Conservation (phyloP, 495 filamentous ascomycete genomes). For the Lasiosphaeria miniovina region DNA sequence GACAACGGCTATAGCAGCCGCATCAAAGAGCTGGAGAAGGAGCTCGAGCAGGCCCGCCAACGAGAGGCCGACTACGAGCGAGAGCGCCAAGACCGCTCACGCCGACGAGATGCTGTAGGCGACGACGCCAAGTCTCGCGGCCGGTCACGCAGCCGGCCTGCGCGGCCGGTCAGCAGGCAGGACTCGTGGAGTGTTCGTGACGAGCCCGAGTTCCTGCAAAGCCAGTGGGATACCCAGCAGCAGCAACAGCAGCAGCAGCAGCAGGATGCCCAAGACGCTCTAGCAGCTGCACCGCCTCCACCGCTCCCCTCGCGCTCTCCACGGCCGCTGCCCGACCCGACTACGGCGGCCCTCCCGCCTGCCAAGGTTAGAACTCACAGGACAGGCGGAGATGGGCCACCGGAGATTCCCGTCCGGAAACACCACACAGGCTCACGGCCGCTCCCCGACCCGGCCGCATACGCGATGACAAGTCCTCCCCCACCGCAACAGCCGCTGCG, state of each 20-base stretch:
- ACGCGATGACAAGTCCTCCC: conserved; percentile 24
- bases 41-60: conserved; percentile 80
- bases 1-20: conserved; percentile 46
- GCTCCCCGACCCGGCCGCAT: conserved; percentile 32
- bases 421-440: conserved; percentile 33
- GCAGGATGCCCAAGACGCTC: conserved; percentile 11
- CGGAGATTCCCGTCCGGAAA: conserved; percentile 24
- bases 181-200: conserved; percentile 66
- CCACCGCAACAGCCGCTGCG: conserved; percentile 14
- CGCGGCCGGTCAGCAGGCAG: conserved; percentile 54
- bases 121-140: conserved; percentile 43
- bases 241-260: conserved; percentile 47
- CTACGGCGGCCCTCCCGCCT: conserved; percentile 23
- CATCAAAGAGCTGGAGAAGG: conserved; percentile 77
- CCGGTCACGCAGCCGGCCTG: conserved; percentile 39
- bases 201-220: conserved; percentile 70
- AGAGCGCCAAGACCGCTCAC: conserved; percentile 65
- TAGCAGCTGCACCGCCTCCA: conserved; percentile 2
- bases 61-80: conserved; percentile 81
- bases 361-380: conserved; percentile 25
- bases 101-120: conserved; percentile 20
- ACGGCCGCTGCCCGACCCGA: conserved; percentile 44
- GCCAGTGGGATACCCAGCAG: conserved; percentile 62
- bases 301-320: conserved; percentile 20
- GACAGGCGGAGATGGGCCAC: conserved; percentile 31